Base-by-base conservation (phyloP, 2,329 filamentous ascomycete genomes). In the Alternaria infectoria region DNA sequence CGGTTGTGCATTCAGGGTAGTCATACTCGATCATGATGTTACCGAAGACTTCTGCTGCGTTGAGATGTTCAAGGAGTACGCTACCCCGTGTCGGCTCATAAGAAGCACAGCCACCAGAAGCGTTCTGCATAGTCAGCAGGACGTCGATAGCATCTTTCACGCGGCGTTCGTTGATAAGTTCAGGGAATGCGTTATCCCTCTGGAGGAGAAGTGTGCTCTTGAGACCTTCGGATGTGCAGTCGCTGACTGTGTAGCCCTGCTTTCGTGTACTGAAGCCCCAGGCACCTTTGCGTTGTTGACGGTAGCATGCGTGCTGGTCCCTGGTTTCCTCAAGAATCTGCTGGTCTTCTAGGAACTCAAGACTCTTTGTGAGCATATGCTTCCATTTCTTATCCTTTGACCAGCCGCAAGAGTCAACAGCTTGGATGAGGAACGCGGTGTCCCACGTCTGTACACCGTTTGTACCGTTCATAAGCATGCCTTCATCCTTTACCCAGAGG, bases 381-480 rank as follows among this genome's bases (percentile, higher is more conserved):
- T 86, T 87, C 89, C 92, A 97, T 71, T 90, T 89, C 12, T 89
- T 84, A 51, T 96, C 89, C 28, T 89, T 83, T n/a, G 91, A 90
- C 25, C 97, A 86, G 0, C 92, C 93, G 7, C 92, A 90, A 52
- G 93, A 92, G 56, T 93, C 87, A 6, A 92, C 88, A 1, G 92
- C 90, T 79, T 97, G 93, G 32, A 97, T 93, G 17, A 91, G 83
- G 76, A 98, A 98, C 0, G 93, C 87, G 0, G 96, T 99, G 77
- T 99, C 96, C 96, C 96, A 99, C 68, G 90, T 91, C 80, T 99
- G 96, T 2, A 98, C 94, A n/a, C 96, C 96, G 71, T 99, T 98
- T 9, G 96, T 99, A 40, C 96, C 96, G 72, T 97, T 97, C 81
- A 91, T 91, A 51, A 98, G 86, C 92, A 99, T 93, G 6, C 96